These are phyloP conservation scores for Kodamaea alishanica DNA, from an alignment of 1,139 yeast genomes.

Conservation along the genomic window DNA sequence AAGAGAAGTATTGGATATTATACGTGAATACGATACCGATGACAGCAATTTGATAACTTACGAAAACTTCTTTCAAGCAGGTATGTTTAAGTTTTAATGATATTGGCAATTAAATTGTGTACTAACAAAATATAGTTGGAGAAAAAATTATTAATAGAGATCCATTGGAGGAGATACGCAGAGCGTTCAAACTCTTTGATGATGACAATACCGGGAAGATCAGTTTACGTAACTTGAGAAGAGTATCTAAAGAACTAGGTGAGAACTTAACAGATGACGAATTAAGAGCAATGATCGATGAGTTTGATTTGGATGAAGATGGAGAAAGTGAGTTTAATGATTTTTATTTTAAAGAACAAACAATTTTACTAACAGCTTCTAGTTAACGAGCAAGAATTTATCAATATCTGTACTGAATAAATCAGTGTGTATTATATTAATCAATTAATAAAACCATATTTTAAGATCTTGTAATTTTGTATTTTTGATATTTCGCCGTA, in stretches of 20 bases:
- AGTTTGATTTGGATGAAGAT: slow-evolving; percentile 93
- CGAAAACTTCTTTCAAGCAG: slow-evolving; percentile 75
- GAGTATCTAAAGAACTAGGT: slow-evolving; percentile 90
- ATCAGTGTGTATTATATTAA: slow-evolving; percentile 1
- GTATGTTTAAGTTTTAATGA: slow-evolving; percentile 33
- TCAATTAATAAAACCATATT: neutral
- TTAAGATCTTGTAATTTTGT: too few relatives aligned
- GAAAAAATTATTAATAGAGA: slow-evolving; percentile 78
- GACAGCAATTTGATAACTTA: slow-evolving; percentile 70
- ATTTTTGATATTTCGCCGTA: too few relatives aligned
- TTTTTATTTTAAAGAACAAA: too few relatives aligned
- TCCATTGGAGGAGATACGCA: slow-evolving; percentile 84
- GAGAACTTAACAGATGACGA: slow-evolving; percentile 92
- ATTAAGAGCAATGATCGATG: slow-evolving; percentile 94
- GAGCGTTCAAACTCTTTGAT: slow-evolving; percentile 90
- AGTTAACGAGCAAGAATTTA: slow-evolving; percentile 88
- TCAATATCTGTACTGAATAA: slow-evolving; percentile 78
- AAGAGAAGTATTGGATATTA: slow-evolving; percentile 73
- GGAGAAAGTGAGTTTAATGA: slow-evolving; percentile 65
- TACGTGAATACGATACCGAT: slow-evolving; percentile 78
- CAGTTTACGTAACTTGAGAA: slow-evolving; percentile 72
- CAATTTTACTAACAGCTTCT: slow-evolving; percentile 21
- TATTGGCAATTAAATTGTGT: slow-evolving; percentile 2
- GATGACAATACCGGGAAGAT: slow-evolving; percentile 88
- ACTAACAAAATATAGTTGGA: slow-evolving; percentile 52